Evolutionary conservation across 2,329 filamentous ascomycete species (phyloP).

Genomic region (Lasiodiplodia sp.): DNA sequence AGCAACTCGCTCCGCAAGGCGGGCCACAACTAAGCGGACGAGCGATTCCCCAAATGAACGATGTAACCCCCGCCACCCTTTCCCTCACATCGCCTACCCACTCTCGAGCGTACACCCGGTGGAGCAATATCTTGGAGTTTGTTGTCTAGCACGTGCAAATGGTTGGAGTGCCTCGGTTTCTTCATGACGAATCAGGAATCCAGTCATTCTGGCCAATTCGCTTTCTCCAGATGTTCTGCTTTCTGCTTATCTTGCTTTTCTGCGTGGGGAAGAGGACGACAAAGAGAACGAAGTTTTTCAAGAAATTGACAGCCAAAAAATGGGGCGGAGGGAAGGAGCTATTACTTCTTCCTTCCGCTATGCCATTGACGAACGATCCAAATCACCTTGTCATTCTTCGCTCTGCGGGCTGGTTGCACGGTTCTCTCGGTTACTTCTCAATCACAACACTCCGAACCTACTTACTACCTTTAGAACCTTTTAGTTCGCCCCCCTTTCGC

Average conservation of each 20-base stretch:
- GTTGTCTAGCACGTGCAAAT: slow-evolving; percentile 27
- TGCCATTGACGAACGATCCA: slow-evolving; percentile 19
- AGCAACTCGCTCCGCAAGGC: slow-evolving; percentile 61
- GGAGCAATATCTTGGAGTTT: slow-evolving; percentile 30
- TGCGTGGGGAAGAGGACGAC: slow-evolving; percentile 23
- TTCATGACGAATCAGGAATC: slow-evolving; percentile 29
- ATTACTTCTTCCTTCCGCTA: slow-evolving; percentile 19
- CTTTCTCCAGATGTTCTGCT: slow-evolving; percentile 29
- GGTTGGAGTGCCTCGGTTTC: slow-evolving; percentile 29
- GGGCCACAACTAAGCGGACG: slow-evolving; percentile 31
- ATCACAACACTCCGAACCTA: neutral
- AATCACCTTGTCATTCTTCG: slow-evolving; percentile 18
- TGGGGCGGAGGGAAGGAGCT: slow-evolving; percentile 21
- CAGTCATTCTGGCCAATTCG: slow-evolving; percentile 26
- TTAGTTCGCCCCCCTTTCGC: slow-evolving; percentile 1
- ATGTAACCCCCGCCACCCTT: slow-evolving; percentile 24
- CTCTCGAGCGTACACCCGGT: slow-evolving; percentile 27
- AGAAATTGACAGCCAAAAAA: slow-evolving; percentile 25
- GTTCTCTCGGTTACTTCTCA: neutral
- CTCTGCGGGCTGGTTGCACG: neutral
- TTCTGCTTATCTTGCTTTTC: slow-evolving; percentile 10
- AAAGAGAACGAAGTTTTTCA: slow-evolving; percentile 9
- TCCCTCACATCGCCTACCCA: slow-evolving; percentile 14
- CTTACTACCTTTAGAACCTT: slow-evolving; percentile 9
- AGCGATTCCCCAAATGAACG: slow-evolving; percentile 27